phyloP scores from a whole-genome alignment of 208 protist genomes.

The Acanthamoeba royreba region DNA sequence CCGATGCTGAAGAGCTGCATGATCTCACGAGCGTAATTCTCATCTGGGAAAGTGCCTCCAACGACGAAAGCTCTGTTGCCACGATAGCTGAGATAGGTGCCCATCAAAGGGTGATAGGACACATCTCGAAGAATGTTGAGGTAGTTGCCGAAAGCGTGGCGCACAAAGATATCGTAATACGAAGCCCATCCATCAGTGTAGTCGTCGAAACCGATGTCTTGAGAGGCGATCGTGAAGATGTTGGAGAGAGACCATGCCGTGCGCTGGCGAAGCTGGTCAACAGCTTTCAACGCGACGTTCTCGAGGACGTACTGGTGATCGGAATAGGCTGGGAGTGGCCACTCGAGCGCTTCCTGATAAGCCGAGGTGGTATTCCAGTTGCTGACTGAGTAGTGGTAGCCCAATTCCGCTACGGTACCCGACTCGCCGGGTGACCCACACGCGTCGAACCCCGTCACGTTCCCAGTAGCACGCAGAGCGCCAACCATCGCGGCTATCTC shows the following conservation, averaged over 20 bases:
- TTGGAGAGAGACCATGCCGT: conserved; percentile 42
- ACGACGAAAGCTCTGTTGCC: neutral
- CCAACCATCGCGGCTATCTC: neutral
- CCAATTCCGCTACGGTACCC: neutral
- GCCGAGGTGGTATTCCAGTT: neutral
- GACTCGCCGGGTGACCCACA: neutral
- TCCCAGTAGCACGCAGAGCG: neutral
- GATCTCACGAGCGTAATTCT: conserved; percentile 64
- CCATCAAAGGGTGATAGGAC: conserved; percentile 46
- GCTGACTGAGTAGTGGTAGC: neutral
- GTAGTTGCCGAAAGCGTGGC: conserved; percentile 56
- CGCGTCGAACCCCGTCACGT: neutral
- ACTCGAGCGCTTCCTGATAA: neutral
- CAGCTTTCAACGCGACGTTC: neutral
- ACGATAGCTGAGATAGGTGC: conserved; percentile 42
- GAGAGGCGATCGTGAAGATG: neutral
- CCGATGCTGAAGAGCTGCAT: conserved; percentile 64
- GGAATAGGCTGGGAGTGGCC: neutral
- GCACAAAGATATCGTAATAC: conserved; percentile 60
- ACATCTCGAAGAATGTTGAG: conserved; percentile 48
- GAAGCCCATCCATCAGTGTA: neutral
- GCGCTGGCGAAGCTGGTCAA: conserved; percentile 55
- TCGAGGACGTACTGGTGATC: neutral
- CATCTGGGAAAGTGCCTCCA: conserved; percentile 39
- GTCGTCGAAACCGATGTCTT: neutral